Conservation (phyloP, 106 monocot genomes). For the Dendrobium officinale region DNA sequence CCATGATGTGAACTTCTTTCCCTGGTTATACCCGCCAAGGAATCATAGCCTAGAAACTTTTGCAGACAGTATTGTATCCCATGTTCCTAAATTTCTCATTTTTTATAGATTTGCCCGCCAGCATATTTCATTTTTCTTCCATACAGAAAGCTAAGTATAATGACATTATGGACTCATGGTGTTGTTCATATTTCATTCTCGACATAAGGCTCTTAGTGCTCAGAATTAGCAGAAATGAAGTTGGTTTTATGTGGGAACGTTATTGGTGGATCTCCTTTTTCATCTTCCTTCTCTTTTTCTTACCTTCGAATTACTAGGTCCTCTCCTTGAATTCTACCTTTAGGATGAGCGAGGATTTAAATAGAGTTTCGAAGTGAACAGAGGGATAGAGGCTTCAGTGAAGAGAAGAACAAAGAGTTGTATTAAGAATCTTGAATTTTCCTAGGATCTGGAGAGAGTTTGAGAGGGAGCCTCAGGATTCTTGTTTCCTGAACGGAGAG, state of each 20-base stretch:
- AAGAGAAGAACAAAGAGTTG: neutral
- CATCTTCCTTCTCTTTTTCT: neutral
- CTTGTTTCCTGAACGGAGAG: no score
- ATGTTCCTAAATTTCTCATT: neutral
- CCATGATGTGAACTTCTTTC: neutral
- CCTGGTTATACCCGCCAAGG: neutral
- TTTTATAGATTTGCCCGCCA: neutral
- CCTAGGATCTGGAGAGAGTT: neutral
- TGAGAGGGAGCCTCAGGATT: no score
- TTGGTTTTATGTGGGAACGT: neutral
- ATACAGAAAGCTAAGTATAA: neutral
- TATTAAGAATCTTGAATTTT: neutral
- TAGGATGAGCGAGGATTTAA: neutral
- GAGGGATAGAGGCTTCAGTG: neutral
- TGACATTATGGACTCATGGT: neutral
- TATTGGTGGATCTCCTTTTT: neutral
- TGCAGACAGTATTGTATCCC: neutral
- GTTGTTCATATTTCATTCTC: neutral
- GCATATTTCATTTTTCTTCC: neutral
- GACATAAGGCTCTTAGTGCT: neutral
- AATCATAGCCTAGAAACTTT: neutral
- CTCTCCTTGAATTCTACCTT: neutral
- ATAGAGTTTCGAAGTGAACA: neutral
- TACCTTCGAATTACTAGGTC: neutral
- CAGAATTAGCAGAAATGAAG: neutral